Conservation (phyloP, 306 rosid genomes). For the Amphicarpaea edgeworthii region DNA sequence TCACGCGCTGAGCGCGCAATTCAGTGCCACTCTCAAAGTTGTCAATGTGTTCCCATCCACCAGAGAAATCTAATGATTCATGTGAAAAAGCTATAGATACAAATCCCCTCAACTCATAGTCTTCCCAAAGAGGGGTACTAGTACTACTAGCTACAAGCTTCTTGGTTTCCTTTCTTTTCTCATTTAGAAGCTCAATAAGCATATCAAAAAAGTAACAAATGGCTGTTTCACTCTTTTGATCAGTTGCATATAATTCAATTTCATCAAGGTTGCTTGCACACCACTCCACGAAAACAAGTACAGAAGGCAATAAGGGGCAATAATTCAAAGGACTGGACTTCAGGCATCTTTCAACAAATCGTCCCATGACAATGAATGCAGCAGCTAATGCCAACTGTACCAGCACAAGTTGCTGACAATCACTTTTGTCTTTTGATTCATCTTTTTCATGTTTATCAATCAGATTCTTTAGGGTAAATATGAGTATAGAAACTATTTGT, state of each 20-base stretch:
- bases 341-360: conserved; percentile 10
- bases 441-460: not conserved
- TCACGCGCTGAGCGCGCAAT: conserved; percentile 4
- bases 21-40: conserved; percentile 13
- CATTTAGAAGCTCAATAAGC: conserved; percentile 19
- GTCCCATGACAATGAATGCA: conserved; percentile 15
- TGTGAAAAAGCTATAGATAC: conserved; percentile 1
- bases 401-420: conserved; percentile 10
- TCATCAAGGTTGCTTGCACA: conserved; percentile 19
- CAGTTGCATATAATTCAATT: conserved; percentile 23
- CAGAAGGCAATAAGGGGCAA: conserved; percentile 26
- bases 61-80: conserved; percentile 12
- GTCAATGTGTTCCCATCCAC: conserved; percentile 21
- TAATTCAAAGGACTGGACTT: conserved; percentile 15
- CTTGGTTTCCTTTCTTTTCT: conserved; percentile 8
- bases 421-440: not conserved
- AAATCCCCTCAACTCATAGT: conserved; percentile 23
- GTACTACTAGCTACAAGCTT: conserved; percentile 7
- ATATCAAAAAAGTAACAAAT: conserved; percentile 2
- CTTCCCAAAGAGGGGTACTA: conserved; percentile 21
- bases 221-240: conserved; percentile 1
- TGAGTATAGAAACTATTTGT: conserved; percentile 11
- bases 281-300: conserved; percentile 18
- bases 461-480: conserved; percentile 17
- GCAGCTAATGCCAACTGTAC: conserved; percentile 17